Evolutionary conservation across 2,329 filamentous ascomycete species (phyloP).

Genomic region (Aaosphaeria pasadenensis): DNA sequence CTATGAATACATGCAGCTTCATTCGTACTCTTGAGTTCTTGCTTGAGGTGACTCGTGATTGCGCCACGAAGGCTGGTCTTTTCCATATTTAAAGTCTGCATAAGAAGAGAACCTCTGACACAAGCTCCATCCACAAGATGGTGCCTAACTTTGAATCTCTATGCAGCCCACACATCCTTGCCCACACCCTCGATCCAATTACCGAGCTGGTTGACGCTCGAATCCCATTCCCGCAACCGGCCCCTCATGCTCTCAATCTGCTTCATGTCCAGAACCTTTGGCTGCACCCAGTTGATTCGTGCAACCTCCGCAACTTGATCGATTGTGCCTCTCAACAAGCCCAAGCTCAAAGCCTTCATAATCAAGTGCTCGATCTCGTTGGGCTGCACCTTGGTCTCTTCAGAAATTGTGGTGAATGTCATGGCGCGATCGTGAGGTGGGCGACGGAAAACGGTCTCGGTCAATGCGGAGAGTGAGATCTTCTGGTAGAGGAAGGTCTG

Average conservation of each 20-base stretch:
- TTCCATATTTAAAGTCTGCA: background rate
- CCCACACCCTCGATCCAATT: constrained; percentile 96
- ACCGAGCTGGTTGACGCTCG: constrained; percentile 90
- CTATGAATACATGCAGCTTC: background rate
- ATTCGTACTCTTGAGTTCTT: background rate
- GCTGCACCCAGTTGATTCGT: constrained; percentile 97
- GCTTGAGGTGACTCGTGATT: background rate
- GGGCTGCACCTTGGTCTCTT: constrained; percentile 86
- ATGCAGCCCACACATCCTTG: constrained; percentile 93
- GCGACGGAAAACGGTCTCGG: constrained; percentile 92
- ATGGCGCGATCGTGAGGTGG: constrained; percentile 94
- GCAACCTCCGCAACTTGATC: constrained; percentile 95
- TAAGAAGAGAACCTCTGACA: background rate
- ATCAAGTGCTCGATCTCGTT: constrained; percentile 97
- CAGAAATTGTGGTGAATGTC: constrained; percentile 82
- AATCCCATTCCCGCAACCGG: constrained; percentile 89
- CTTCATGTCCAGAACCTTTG: constrained; percentile 92
- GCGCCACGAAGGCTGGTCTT: background rate
- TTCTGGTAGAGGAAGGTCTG: constrained; percentile 88
- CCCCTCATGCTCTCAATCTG: constrained; percentile 92
- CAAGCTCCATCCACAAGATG: background rate
- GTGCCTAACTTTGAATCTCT: background rate
- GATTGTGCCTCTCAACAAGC: constrained; percentile 84
- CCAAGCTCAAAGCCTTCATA: constrained; percentile 97
- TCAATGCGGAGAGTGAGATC: constrained; percentile 94